A percentile compares a stretch with the other conserved stretches of the same genome.
phyloP scores from a whole-genome alignment of 306 rosid genomes.

The Purshia tridentata region DNA sequence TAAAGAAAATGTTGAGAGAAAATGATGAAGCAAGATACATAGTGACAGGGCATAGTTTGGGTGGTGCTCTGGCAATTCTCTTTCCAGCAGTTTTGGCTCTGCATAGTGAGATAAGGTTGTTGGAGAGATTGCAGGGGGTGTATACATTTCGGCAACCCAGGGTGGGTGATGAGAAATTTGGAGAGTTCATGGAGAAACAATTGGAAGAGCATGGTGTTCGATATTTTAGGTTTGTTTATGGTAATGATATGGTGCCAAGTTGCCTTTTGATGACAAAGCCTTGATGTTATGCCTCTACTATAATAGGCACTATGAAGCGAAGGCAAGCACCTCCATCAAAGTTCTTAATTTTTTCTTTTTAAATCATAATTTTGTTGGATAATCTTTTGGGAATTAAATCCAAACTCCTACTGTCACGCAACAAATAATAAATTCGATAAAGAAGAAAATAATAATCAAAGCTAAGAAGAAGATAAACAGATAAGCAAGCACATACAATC shows the following conservation, averaged over 20 bases:
- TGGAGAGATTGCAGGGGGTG: constrained; percentile 62
- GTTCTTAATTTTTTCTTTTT: neutral
- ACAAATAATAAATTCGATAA: no score
- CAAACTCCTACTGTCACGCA: no score
- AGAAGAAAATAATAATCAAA: no score
- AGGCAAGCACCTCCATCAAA: constrained; percentile 32
- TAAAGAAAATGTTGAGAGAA: constrained; percentile 31
- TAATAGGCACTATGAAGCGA: constrained; percentile 46
- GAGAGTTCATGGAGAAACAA: constrained; percentile 41
- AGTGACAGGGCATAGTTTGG: constrained; percentile 68
- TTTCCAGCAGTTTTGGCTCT: constrained; percentile 43
- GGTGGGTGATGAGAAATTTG: constrained; percentile 55
- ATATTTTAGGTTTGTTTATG: constrained; percentile 65
- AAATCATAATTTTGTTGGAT: no score
- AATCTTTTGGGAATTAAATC: no score
- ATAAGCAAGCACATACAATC: no score
- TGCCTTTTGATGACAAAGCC: constrained; percentile 56
- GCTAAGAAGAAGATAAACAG: no score
- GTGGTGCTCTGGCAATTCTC: constrained; percentile 64
- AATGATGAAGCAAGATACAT: constrained; percentile 42
- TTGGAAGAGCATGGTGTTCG: constrained; percentile 32
- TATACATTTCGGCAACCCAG: constrained; percentile 86
- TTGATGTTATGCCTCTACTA: constrained; percentile 59
- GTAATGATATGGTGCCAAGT: constrained; percentile 61
- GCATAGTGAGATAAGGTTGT: constrained; percentile 47